Evolutionary conservation across 176 grass and related monocot genomes (phyloP).

Genomic region (Rhynchospora breviuscula): DNA sequence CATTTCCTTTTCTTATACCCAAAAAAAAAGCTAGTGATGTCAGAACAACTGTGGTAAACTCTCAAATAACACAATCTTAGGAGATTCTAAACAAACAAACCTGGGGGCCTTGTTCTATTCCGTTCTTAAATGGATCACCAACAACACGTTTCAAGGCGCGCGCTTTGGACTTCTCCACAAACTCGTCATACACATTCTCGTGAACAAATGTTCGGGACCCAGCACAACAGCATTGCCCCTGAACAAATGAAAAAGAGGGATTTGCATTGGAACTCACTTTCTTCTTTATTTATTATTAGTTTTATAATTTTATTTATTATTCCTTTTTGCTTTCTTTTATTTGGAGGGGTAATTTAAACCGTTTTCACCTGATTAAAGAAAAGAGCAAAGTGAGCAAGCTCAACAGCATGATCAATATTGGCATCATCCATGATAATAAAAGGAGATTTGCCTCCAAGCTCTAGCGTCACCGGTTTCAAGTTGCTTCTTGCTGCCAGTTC

Average conservation of each 20-base stretch:
- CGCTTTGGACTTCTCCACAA: slow-evolving; percentile 83
- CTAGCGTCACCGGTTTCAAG: slow-evolving; percentile 82
- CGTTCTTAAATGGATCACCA: slow-evolving; percentile 79
- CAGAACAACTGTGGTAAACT: background rate
- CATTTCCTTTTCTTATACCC: background rate
- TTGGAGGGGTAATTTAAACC: background rate
- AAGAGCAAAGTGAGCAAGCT: slow-evolving; percentile 77
- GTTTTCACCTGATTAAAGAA: slow-evolving; percentile 94
- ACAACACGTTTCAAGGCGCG: slow-evolving; percentile 66
- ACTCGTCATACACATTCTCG: slow-evolving; percentile 82
- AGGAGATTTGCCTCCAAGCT: slow-evolving; percentile 93
- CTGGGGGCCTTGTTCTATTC: slow-evolving; percentile 91
- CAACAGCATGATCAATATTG: slow-evolving; percentile 70
- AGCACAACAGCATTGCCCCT: slow-evolving; percentile 97
- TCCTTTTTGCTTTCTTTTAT: background rate
- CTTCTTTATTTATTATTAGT: background rate
- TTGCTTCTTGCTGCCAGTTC: slow-evolving; percentile 93
- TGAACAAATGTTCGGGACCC: slow-evolving; percentile 96
- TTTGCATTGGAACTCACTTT: background rate
- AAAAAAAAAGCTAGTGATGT: background rate
- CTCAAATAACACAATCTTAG: background rate
- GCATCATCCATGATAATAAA: slow-evolving; percentile 92
- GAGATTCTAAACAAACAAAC: slow-evolving; percentile 23
- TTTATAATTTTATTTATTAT: background rate
- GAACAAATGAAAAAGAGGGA: background rate